Base-by-base conservation (phyloP, 805 yeast genomes). In the Dipodascopsis uninucleata region DNA sequence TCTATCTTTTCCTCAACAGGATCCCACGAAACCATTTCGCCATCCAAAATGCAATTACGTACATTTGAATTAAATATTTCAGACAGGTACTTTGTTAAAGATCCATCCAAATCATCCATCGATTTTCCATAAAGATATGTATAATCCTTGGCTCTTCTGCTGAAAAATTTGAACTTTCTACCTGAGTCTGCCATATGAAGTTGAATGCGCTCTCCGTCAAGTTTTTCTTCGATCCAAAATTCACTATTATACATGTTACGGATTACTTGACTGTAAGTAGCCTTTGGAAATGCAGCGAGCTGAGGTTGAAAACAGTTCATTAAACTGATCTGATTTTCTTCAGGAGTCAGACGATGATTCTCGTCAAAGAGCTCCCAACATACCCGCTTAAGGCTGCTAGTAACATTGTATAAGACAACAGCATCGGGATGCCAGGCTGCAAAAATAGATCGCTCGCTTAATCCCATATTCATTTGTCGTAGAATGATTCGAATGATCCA, bases 21-120 rank as follows among this genome's bases (percentile, higher is more conserved):
- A 63, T 89, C 96, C 74, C 78, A 88, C 0, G 94, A 86, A 1
- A 90, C 80, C 90, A 90, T 85, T 63, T 90, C 98, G 0, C 97
- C 97, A 65, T 90, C 98, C 3, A 90, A 58, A 4, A 83, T 71
- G 18, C 73, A 65, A 31, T 53, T 62, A 33, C 58, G 58, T 3
- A 73, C 74, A 22, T 59, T 58, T 2, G 51, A 38, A 7, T 35
- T 61, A 47, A 74, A 70, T 2, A 72, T 67, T 4, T 70, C 59
- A 1, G 60, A 53, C 28, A 84, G 58, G 54, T 76, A 69, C 34
- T 71, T 74, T 0, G 87, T 72, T 8, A 84, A 66, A 2, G 81
- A 68, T 0, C 85, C 87, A 4, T 62, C 39, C 3, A 36, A 20
- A 36, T 56, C 60, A 20, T 68, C 64, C 17, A 60, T 60, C 36